A percentile compares a stretch with the other conserved stretches of the same genome.
phyloP scores from a whole-genome alignment of 1,284 basidiomycete genomes.

The Marasmius tenuissimus region DNA sequence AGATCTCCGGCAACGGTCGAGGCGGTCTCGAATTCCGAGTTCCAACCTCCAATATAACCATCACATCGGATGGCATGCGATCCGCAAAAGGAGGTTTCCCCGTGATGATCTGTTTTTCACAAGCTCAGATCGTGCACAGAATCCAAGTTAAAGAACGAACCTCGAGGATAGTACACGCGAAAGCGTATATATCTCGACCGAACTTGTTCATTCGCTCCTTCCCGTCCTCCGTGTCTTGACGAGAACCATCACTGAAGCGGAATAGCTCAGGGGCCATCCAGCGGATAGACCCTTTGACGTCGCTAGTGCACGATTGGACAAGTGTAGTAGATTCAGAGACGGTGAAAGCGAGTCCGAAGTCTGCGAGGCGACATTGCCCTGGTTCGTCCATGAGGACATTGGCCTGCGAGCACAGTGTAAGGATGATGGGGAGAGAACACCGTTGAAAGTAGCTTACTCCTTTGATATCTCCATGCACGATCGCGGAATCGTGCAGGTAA shows the following conservation, averaged over 20 bases:
- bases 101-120: not conserved
- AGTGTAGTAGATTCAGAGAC: not conserved
- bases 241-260: not conserved
- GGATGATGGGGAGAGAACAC: not conserved
- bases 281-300: not conserved
- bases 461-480: conserved; percentile 1
- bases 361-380: not conserved
- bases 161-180: not conserved
- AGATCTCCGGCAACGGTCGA: not conserved
- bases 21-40: not conserved
- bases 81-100: not conserved
- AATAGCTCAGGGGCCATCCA: conserved; percentile 1
- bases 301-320: not conserved
- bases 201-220: not conserved
- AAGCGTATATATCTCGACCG: not conserved
- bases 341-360: not conserved
- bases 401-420: not conserved
- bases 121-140: not conserved
- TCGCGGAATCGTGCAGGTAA: not conserved
- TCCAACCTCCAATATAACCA: not conserved
- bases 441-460: not conserved
- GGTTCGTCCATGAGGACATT: not conserved
- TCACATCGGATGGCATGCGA: not conserved
- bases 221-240: not conserved
- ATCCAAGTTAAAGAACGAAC: not conserved